Percentiles rank a stretch among this genome's conserved stretches.
Conservation (phyloP, 2,329 filamentous ascomycete species). For the Diplocarpon rosae region DNA sequence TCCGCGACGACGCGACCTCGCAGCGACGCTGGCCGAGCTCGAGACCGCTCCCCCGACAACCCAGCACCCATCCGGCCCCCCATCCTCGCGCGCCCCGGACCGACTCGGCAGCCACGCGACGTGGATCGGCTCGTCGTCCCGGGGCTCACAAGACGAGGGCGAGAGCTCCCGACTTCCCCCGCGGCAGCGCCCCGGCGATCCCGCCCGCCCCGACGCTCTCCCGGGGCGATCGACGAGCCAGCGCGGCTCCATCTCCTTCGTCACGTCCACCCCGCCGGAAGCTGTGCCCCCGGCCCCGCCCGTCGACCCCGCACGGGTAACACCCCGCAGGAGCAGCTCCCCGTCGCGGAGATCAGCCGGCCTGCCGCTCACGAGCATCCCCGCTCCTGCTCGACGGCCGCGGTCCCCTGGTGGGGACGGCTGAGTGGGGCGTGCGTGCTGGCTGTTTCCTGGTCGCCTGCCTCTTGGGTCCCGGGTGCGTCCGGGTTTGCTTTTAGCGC, state of each 20-base stretch:
- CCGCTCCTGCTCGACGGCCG: slow-evolving; percentile 22
- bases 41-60: slow-evolving; percentile 12
- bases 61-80: neutral
- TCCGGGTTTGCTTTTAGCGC: too few relatives aligned
- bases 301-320: neutral
- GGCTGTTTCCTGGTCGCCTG: too few relatives aligned
- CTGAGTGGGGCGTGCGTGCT: too few relatives aligned
- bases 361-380: slow-evolving; percentile 21
- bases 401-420: slow-evolving; percentile 13
- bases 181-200: slow-evolving; percentile 15
- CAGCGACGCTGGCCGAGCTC: slow-evolving; percentile 43
- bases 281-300: slow-evolving; percentile 10
- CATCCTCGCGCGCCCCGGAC: slow-evolving; percentile 1
- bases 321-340: slow-evolving; percentile 13
- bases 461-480: too few relatives aligned
- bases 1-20: slow-evolving; percentile 44
- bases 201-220: slow-evolving; percentile 14
- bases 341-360: slow-evolving; percentile 14
- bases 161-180: slow-evolving; percentile 5
- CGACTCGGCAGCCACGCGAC: neutral
- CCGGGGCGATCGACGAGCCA: slow-evolving; percentile 22
- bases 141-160: neutral
- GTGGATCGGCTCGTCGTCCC: neutral
- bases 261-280: slow-evolving; percentile 13
- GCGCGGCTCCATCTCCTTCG: slow-evolving; percentile 22